phyloP scores from a whole-genome alignment of 345 rosid species.

The Populus pruinosa region DNA sequence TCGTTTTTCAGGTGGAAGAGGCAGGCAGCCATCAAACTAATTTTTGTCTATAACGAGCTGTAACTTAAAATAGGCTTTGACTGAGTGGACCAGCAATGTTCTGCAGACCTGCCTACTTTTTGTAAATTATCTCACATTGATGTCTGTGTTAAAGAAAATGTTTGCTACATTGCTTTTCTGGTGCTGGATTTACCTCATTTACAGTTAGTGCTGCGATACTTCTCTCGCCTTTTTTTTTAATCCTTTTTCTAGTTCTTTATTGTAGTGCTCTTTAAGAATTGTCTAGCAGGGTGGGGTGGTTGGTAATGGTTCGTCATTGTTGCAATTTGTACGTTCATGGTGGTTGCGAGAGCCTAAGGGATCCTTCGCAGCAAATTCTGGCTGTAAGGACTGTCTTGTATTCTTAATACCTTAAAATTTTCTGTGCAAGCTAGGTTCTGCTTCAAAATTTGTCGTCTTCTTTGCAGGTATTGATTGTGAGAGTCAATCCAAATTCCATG shows the following conservation, averaged over 20 bases:
- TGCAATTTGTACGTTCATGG: too few species aligned
- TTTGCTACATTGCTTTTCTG: neutral
- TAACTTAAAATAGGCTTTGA: neutral
- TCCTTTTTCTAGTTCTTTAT: neutral
- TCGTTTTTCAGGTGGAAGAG: conserved; percentile 41
- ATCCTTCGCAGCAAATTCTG: too few species aligned
- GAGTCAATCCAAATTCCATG: neutral
- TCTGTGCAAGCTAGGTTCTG: neutral
- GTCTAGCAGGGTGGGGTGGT: too few species aligned
- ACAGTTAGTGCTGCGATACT: neutral
- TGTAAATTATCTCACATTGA: neutral
- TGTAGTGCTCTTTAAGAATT: neutral
- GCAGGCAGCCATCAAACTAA: conserved; percentile 29
- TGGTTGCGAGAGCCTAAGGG: too few species aligned
- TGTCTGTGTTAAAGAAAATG: neutral
- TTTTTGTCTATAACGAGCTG: neutral
- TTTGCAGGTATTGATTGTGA: neutral
- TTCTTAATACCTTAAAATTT: neutral
- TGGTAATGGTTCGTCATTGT: too few species aligned
- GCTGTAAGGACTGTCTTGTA: too few species aligned
- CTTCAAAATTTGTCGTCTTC: neutral
- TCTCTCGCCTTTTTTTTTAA: too few species aligned
- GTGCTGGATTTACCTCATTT: neutral
- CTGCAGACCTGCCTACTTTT: neutral
- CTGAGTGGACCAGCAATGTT: neutral